Evolutionary conservation across 164 flowering plant species (phyloP), one percentile per base, ranked within the genome.

Genomic region (Aristolochia californica): DNA sequence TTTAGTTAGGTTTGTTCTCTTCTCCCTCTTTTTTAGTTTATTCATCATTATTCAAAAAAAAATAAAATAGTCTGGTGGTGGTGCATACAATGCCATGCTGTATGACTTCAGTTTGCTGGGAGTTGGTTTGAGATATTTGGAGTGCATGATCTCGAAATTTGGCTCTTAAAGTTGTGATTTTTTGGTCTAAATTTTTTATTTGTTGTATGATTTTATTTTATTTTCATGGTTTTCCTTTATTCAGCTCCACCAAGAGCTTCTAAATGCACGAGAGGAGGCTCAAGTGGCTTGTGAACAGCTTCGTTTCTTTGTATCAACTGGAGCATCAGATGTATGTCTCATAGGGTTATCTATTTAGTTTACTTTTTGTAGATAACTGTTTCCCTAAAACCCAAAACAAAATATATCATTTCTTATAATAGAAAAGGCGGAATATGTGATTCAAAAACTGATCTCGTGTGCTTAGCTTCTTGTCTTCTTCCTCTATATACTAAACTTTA

Each of bases 191-290:
- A 23, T 21, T 66, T 45, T 24, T 57, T 24, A 18, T 53, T 18
- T 13, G 49, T 45, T 24, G 54, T 22, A 0, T 34, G 13, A 23
- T 24, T 20, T 50, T 7, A 26, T 14, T 28, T 26, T 13, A 24
- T 17, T 54, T 17, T 47, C 50, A 47, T 47, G 50, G 18, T 12
- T 3, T 55, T 27, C 15, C 27, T 16, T 47, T 57, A 38, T 34
- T 8, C 64, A 84, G 85, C 72, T 81, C 13, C 71, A 60, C 57
- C 69, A 76, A 59, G 84, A 84, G 65, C 80, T 79, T 52, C 59
- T 62, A 27, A 67, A 57, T 71, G 85, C 95, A 63, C 64, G 53
- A 22, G 75, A 78, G 61, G 85, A 80, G 66, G 78, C 75, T 14
- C 72, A 68, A 66, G 28, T 72, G 50, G 82, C 80, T 70, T 50